Conservation (phyloP, 73 alveolate genomes). For the Paramecium biaurelia region DNA sequence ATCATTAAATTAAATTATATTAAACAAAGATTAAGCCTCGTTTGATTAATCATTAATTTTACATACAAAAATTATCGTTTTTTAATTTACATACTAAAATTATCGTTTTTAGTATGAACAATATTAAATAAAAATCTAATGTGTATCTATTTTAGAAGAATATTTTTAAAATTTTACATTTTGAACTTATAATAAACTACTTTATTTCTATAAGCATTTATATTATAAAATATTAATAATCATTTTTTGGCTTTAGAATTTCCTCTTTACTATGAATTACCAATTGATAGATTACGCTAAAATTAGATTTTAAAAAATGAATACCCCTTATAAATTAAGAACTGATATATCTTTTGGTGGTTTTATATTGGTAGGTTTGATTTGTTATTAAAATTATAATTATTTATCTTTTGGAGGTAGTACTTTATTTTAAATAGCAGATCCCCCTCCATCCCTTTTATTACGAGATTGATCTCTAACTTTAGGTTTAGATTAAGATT, state of each 20-base stretch:
- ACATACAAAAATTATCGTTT: no score
- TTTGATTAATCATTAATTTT: background rate
- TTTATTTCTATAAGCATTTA: background rate
- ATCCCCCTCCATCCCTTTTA: conserved; percentile 29
- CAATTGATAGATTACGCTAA: conserved; percentile 4
- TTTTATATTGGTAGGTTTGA: background rate
- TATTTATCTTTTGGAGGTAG: background rate
- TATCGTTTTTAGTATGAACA: background rate
- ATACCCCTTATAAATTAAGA: conserved; percentile 39
- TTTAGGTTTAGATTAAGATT: conserved; percentile 8
- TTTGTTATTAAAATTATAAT: background rate
- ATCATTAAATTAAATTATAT: background rate
- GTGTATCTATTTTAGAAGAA: background rate
- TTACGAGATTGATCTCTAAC: conserved; percentile 20
- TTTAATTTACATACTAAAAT: no score
- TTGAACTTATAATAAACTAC: background rate
- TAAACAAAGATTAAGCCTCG: background rate
- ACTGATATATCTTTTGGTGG: conserved; percentile 6
- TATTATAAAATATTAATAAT: background rate
- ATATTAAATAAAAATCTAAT: no score
- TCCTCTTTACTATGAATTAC: background rate
- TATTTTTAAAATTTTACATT: no score
- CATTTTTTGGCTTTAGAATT: conserved; percentile 22
- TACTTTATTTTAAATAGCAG: background rate
- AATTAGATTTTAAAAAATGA: background rate